Conservation (phyloP, 1,284 basidiomycete genomes). For the Ceratobasidium sp. region DNA sequence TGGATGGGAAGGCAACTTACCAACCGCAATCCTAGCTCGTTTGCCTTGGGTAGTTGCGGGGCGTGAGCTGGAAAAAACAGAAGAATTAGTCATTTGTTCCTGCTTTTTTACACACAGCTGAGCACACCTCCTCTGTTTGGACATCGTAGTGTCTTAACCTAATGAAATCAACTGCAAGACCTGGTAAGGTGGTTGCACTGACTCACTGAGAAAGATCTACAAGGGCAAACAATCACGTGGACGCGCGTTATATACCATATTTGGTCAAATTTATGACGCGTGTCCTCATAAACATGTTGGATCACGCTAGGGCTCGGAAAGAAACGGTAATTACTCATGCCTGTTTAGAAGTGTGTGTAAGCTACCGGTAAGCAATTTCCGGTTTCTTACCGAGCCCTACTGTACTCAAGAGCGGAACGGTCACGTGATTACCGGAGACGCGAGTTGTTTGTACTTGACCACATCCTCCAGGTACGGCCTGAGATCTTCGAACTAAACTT, state of each 20-base stretch:
- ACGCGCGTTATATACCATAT: neutral
- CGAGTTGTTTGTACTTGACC: slow-evolving; percentile 33
- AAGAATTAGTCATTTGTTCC: neutral
- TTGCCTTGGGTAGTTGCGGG: slow-evolving; percentile 3
- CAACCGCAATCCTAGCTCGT: slow-evolving; percentile 3
- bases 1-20: neutral
- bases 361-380: too few relatives aligned
- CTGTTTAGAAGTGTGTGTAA: too few relatives aligned
- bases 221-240: slow-evolving; percentile 11
- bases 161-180: neutral
- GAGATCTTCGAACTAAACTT: neutral
- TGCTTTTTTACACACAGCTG: neutral
- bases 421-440: slow-evolving; percentile 19
- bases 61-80: neutral
- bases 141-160: neutral
- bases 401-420: neutral
- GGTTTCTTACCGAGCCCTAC: too few relatives aligned
- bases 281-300: neutral
- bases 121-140: neutral
- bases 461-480: slow-evolving; percentile 2
- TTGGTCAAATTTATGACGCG: neutral
- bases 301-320: too few relatives aligned
- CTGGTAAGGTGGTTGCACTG: neutral
- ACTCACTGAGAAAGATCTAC: neutral
- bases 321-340: too few relatives aligned